Conservation (phyloP, 371 early-diverging fungal genomes). For the Syncephalastrum monosporum region DNA sequence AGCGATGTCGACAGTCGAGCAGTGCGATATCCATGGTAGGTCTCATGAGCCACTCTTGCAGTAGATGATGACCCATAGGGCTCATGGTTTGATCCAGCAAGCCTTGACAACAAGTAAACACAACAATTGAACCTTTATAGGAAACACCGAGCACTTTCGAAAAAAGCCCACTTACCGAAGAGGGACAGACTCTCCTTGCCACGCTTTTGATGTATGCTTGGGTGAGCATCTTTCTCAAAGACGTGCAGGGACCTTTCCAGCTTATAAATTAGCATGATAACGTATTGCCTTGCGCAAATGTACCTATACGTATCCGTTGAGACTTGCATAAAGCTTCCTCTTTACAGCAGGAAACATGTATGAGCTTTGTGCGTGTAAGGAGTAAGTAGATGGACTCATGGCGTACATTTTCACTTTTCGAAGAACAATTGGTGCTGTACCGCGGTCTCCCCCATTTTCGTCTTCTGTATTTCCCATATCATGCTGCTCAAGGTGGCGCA, state of each 20-base stretch:
- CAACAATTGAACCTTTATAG: not conserved
- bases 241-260: conserved; percentile 68
- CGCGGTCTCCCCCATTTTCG: conserved; percentile 13
- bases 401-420: conserved; percentile 22
- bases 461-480: conserved; percentile 20
- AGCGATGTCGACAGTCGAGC: conserved; percentile 51
- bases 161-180: conserved; percentile 63
- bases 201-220: conserved; percentile 57
- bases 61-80: conserved; percentile 49
- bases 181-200: conserved; percentile 69
- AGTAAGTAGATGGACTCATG: not conserved
- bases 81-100: conserved; percentile 64
- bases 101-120: conserved; percentile 31
- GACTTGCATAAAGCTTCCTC: conserved; percentile 50
- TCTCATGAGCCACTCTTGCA: conserved; percentile 66
- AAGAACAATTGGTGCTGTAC: conserved; percentile 25
- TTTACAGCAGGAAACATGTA: conserved; percentile 1
- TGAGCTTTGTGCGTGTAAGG: not conserved
- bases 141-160: too few relatives aligned
- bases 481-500: conserved; percentile 44
- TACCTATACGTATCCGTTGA: conserved; percentile 58
- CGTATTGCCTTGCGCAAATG: too few relatives aligned
- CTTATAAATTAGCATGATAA: too few relatives aligned
- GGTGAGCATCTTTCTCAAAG: conserved; percentile 67
- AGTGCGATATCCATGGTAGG: conserved; percentile 51